Conservation (phyloP, 495 filamentous ascomycete species). For the Annulohypoxylon nitens region DNA sequence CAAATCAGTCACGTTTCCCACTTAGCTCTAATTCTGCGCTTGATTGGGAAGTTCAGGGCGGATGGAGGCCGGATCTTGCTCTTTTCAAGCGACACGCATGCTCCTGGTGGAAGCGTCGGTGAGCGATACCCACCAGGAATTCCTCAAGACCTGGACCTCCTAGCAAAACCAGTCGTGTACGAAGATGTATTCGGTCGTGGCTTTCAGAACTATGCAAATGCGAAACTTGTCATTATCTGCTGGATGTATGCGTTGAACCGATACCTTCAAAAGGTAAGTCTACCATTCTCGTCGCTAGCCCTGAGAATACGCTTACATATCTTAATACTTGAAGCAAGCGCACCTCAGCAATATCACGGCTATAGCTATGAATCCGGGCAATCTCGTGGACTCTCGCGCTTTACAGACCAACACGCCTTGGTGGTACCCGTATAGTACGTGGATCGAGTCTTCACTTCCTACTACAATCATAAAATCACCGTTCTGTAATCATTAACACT, state of each 20-base stretch:
- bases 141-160: slow-evolving; percentile 39
- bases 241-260: slow-evolving; percentile 60
- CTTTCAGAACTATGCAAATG: slow-evolving; percentile 58
- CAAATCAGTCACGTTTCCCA: slow-evolving; percentile 61
- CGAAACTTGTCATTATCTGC: slow-evolving; percentile 57
- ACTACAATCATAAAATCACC: not conserved
- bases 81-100: slow-evolving; percentile 55
- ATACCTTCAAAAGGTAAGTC: slow-evolving; percentile 53
- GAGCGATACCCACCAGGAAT: slow-evolving; percentile 51
- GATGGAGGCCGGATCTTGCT: slow-evolving; percentile 55
- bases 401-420: slow-evolving; percentile 56
- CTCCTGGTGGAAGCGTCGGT: slow-evolving; percentile 55
- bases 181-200: slow-evolving; percentile 54
- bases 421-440: not conserved
- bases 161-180: slow-evolving; percentile 33
- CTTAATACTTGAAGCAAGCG: slow-evolving; percentile 37
- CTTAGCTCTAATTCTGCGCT: slow-evolving; percentile 56
- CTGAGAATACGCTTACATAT: not conserved
- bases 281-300: not conserved
- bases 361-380: slow-evolving; percentile 61
- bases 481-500: not conserved
- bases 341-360: slow-evolving; percentile 53
- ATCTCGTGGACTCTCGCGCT: slow-evolving; percentile 60
- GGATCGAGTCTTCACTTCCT: not conserved
- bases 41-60: slow-evolving; percentile 57